Percentiles rank a stretch among this genome's conserved stretches.
Evolutionary conservation across 2,329 filamentous ascomycete genomes (phyloP).

Genomic region (Sporothrix pseudoabietina): DNA sequence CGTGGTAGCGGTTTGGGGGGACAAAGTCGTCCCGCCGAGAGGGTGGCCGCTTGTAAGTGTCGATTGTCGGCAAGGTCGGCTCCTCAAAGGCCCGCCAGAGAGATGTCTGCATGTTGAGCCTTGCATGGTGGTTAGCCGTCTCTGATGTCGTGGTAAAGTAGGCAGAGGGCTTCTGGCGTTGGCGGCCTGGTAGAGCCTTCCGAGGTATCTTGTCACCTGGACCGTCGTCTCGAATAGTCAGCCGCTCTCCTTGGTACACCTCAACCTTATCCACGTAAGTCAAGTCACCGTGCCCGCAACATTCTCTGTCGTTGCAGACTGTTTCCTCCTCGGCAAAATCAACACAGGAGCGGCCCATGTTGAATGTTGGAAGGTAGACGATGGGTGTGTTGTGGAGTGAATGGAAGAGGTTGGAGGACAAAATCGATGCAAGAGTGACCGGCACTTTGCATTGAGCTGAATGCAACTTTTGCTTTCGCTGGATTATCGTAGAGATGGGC

Average conservation of each 20-base stretch:
- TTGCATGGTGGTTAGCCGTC: neutral
- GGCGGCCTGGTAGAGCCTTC: neutral
- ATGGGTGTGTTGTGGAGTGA: too few species aligned
- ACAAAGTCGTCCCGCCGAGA: neutral
- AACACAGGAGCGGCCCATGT: neutral
- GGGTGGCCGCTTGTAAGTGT: neutral
- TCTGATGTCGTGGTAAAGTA: neutral
- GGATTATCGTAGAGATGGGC: neutral
- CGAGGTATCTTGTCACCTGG: neutral
- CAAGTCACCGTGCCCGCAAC: neutral
- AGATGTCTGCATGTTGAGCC: constrained; percentile 20
- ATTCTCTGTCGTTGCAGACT: too few species aligned
- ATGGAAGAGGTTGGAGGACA: neutral
- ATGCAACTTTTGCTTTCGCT: neutral
- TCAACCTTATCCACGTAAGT: neutral
- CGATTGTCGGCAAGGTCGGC: neutral
- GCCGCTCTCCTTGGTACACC: constrained; percentile 4
- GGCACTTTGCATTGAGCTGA: neutral
- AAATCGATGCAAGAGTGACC: neutral
- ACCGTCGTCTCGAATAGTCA: constrained; percentile 1
- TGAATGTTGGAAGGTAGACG: neutral
- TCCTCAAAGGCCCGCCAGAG: constrained; percentile 24
- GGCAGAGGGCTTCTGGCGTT: neutral
- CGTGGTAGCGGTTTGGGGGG: neutral
- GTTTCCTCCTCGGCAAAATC: neutral